Conservation (phyloP, 2,329 filamentous ascomycete species). For the Drechslerella dactyloides region DNA sequence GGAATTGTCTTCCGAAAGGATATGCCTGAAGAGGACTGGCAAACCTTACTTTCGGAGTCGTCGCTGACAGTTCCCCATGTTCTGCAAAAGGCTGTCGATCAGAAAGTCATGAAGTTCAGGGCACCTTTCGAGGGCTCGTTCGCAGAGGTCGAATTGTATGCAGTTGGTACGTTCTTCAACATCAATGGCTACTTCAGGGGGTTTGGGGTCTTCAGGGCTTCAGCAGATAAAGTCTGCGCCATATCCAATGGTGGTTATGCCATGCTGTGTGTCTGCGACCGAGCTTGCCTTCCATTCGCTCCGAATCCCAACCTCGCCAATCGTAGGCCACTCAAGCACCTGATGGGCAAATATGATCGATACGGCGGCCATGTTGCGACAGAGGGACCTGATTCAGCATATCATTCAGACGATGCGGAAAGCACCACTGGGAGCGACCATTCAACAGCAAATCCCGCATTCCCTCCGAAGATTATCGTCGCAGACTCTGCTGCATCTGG, state of each 20-base stretch:
- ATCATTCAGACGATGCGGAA: constrained; percentile 4
- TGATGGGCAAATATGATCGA: background rate
- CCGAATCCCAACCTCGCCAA: background rate
- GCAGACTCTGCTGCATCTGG: constrained; percentile 23
- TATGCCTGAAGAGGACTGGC: constrained; percentile 56
- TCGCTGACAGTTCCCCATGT: constrained; percentile 16
- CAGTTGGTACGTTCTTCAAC: constrained; percentile 52
- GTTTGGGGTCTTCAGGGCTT: constrained; percentile 47
- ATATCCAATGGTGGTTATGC: constrained; percentile 41
- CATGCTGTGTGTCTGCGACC: constrained; percentile 33
- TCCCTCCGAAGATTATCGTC: constrained; percentile 33
- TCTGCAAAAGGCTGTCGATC: constrained; percentile 49
- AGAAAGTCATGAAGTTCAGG: constrained; percentile 38
- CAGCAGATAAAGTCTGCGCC: constrained; percentile 50
- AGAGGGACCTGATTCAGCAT: constrained; percentile 14
- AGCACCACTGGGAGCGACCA: background rate
- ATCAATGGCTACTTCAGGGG: constrained; percentile 50
- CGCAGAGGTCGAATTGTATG: constrained; percentile 37
- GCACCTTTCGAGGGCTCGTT: background rate
- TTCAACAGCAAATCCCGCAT: background rate
- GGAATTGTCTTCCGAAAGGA: constrained; percentile 60
- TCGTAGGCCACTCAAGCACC: background rate
- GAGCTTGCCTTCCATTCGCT: constrained; percentile 29
- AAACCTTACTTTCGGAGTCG: background rate
- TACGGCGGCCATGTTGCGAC: background rate